Percentiles rank a stretch among this genome's conserved stretches.
These are phyloP conservation scores for Daldinia grandis DNA, from an alignment of 495 filamentous ascomycete genomes.

Conservation along the genomic window DNA sequence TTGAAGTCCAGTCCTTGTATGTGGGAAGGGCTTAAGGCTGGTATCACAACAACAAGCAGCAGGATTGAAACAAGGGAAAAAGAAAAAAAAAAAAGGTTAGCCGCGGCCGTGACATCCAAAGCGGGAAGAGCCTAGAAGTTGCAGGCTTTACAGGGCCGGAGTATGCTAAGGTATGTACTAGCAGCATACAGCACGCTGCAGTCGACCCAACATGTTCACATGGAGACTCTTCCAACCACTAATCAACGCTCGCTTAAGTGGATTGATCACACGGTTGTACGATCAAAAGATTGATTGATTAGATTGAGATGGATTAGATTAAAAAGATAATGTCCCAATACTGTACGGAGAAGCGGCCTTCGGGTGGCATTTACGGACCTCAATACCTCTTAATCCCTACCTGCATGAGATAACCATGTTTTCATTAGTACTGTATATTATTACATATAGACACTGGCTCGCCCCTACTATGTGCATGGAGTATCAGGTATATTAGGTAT, in stretches of 20 bases:
- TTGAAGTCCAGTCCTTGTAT: neutral
- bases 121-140: slow-evolving; percentile 16
- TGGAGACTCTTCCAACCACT: slow-evolving; percentile 20
- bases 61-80: neutral
- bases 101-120: slow-evolving; percentile 15
- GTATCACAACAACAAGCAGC: slow-evolving; percentile 16
- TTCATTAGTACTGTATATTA: neutral
- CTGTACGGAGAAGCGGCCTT: slow-evolving; percentile 3
- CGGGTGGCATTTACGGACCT: neutral
- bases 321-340: slow-evolving; percentile 40
- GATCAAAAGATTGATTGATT: slow-evolving; percentile 43
- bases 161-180: slow-evolving; percentile 22
- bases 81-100: neutral
- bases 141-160: slow-evolving; percentile 23
- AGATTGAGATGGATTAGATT: slow-evolving; percentile 41
- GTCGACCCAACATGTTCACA: slow-evolving; percentile 24
- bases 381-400: neutral
- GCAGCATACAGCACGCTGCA: slow-evolving; percentile 25
- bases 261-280: slow-evolving; percentile 36
- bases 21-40: slow-evolving; percentile 1
- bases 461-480: neutral
- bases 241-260: slow-evolving; percentile 24
- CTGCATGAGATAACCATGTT: neutral
- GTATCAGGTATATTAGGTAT: neutral
- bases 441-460: neutral